Evolutionary conservation across 2,329 filamentous ascomycete species (phyloP), one percentile per base, ranked within the genome.

Genomic region (Fusarium circinatum): DNA sequence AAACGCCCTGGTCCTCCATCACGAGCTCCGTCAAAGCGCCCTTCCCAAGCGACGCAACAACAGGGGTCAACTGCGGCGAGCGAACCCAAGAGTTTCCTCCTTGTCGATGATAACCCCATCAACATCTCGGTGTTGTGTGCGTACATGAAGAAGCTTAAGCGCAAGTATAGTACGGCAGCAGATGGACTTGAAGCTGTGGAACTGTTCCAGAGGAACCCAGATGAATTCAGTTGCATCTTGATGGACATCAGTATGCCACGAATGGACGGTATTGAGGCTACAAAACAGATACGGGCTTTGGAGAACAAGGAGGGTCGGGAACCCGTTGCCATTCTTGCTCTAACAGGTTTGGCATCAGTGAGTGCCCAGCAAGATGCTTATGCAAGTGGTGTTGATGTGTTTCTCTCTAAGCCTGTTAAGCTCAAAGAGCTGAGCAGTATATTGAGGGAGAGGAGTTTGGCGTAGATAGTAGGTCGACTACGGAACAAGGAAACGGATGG

Each of bases 211-310:
- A 41, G 74, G 15, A 68, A 73, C 10, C 78, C 78, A 0, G 68
- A 71, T 0, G 51, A 75, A 6, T 83, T 77, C 36, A 68, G 70
- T n/a, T 81, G 78, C 62, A 78, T 85, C 12, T 70, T 85, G 11
- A 84, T 84, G 73, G 88, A 90, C 66, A 85, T 89, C 6, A 88
- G 84, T 62, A 90, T 90, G 88, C 88, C 88, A 0, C 79, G 89
- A 9, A 85, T 90, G 73, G 86, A 90, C 68, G 86, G 86, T 0
- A 83, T 88, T 5, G 84, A 85, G 20, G 84, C 85, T 0, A 88
- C 87, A 8, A 81, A 84, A 6, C 79, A 81, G 38, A 89, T 89
- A 36, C 83, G 88, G 4, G 81, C 83, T 1, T 82, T 86, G 47
- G 88, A 90, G 73, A 79, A 82, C 9, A 80, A 85, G 3, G 76